phyloP scores from a whole-genome alignment of 2,329 filamentous ascomycete species.

The Pseudocercospora crystallina region DNA sequence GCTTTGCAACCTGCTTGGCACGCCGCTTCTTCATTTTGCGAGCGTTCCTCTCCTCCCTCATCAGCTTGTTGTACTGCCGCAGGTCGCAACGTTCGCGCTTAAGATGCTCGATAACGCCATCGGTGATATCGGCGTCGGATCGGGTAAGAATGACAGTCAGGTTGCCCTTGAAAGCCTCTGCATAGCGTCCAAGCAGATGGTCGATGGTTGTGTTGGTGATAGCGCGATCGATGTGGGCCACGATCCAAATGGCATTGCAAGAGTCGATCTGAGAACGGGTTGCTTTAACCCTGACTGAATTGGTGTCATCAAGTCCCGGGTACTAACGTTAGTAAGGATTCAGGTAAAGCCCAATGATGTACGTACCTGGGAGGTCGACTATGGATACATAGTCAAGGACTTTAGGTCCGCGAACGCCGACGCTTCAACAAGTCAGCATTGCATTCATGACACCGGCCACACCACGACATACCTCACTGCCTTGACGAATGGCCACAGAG shows the following conservation, averaged over 20 bases:
- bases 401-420: constrained; percentile 9
- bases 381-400: constrained; percentile 10
- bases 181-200: constrained; percentile 3
- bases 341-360: background rate
- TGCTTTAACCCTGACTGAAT: constrained; percentile 9
- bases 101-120: too few species aligned
- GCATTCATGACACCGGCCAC: background rate
- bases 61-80: too few species aligned
- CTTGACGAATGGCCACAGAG: constrained; percentile 18
- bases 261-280: too few species aligned
- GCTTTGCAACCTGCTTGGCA: background rate
- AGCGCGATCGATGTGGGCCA: constrained; percentile 8
- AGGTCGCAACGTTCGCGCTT: too few species aligned
- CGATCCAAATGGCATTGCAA: constrained; percentile 19
- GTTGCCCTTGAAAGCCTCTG: constrained; percentile 1
- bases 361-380: constrained; percentile 20
- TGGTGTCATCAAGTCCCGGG: constrained; percentile 17
- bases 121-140: constrained; percentile 8
- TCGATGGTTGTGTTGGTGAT: constrained; percentile 10
- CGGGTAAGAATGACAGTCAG: constrained; percentile 11
- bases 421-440: background rate
- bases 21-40: background rate
- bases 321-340: background rate
- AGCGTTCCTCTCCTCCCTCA: too few species aligned
- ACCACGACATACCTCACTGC: constrained; percentile 1